Base-by-base conservation (phyloP, 2,329 filamentous ascomycete genomes). In the Colletotrichum viniferum region DNA sequence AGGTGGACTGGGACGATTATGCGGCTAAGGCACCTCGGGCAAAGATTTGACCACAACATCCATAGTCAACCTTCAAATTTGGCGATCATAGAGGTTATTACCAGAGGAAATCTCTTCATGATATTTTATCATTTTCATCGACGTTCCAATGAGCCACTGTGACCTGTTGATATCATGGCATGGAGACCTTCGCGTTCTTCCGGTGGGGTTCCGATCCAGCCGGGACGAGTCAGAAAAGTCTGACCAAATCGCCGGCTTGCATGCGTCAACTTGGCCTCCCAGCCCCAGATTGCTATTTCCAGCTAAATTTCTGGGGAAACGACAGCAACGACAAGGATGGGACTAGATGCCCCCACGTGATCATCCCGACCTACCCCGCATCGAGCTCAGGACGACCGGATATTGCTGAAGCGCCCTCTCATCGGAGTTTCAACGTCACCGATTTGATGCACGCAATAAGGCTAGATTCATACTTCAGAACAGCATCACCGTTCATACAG, bases 31-130 rank as follows among this genome's bases (percentile, higher is more conserved):
- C 43, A 52, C 43, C n/a, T 21, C 43, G n/a, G 0, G 43, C 43
- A 7, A 52, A 52, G 12, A 52, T 52, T 52, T 52, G n/a, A 52
- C 16, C 0, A 18, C 21, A 21, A 52, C 10, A 52, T 13, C 3
- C 10, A 52, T 48, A n/a, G 3, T 0, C 7, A 4, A 21, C 2
- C 6, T 21, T 21, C 43, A 52, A 21, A 21, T 52, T n/a, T 13
- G 10, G n/a, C 3, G 43, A 0, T 48, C n/a, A 48, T 4, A 21
- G n/a, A 48, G 0, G 4, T 12, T 12, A n/a, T n/a, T n/a, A 12
- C 43, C n/a, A 1, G 21, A 48, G 43, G 3, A 13, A 4, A 21
- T 48, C 18, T 1, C 12, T 0, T 12, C 0, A 48, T 7, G 0
- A 48, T 48, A 48, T 1, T 21, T 52, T 6, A 13, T 13, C n/a